Evolutionary conservation across 257 asterid species (phyloP).

Genomic region (Scutellaria galericulata): DNA sequence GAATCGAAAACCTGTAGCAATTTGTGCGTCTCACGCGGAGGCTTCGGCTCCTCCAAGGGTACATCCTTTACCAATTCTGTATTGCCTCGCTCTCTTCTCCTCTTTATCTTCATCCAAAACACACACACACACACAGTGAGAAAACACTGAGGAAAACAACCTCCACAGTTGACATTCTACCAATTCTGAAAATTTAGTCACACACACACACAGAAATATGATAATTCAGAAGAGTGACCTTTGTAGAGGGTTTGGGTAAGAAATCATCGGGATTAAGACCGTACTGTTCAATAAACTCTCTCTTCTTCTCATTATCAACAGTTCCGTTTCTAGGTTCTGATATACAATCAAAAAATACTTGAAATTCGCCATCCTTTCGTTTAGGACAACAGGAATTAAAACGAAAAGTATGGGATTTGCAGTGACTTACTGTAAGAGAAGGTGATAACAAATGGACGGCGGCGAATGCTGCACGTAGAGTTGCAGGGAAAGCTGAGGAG

Average conservation of each 20-base stretch:
- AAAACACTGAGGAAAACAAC: not conserved
- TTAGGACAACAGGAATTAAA: not conserved
- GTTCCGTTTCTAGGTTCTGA: conserved; percentile 63
- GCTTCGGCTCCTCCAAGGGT: conserved; percentile 57
- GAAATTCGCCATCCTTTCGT: not conserved
- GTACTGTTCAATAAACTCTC: conserved; percentile 73
- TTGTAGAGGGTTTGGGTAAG: conserved; percentile 64
- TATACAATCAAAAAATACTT: conserved; percentile 3
- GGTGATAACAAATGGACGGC: conserved; percentile 50
- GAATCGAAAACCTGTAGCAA: conserved; percentile 77
- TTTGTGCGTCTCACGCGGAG: conserved; percentile 88
- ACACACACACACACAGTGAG: not conserved
- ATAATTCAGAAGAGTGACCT: conserved; percentile 51
- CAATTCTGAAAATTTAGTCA: not conserved
- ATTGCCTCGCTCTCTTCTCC: conserved; percentile 57
- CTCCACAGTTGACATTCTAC: not conserved
- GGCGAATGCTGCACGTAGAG: conserved; percentile 36
- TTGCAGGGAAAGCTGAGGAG: conserved; percentile 36
- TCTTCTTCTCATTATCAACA: conserved; percentile 50
- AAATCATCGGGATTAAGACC: conserved; percentile 79
- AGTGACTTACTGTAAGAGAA: conserved; percentile 63
- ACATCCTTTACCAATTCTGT: conserved; percentile 40
- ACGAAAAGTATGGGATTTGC: conserved; percentile 1
- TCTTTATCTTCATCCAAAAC: conserved; percentile 50
- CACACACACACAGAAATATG: not conserved